phyloP scores from a whole-genome alignment of 352 stramenopile species.

The Blastocystis sp. region DNA sequence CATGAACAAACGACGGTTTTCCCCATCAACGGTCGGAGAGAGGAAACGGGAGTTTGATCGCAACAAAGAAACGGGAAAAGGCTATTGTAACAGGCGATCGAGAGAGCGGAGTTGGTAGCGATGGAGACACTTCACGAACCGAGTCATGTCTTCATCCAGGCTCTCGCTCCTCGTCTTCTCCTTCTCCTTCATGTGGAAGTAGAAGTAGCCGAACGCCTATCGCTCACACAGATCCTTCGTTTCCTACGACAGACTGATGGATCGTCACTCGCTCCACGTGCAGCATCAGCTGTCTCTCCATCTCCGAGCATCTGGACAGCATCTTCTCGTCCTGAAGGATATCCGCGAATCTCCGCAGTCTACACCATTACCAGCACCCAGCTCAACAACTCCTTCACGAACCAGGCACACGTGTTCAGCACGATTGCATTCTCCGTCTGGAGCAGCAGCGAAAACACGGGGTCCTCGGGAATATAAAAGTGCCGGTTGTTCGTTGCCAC shows the following conservation, averaged over 20 bases:
- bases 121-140: conserved; percentile 12
- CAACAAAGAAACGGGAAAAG: conserved; percentile 4
- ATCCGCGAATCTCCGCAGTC: not conserved
- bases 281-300: not conserved
- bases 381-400: not conserved
- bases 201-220: conserved; percentile 10
- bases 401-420: not conserved
- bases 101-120: not conserved
- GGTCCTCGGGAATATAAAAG: not conserved
- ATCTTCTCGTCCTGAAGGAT: not conserved
- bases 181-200: conserved; percentile 25
- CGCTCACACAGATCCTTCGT: not conserved
- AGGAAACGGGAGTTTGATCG: not conserved
- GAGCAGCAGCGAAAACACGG: not conserved
- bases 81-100: not conserved
- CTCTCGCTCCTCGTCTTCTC: not conserved
- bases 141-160: not conserved
- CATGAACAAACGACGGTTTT: too few relatives aligned
- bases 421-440: conserved; percentile 1
- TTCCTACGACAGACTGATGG: not conserved
- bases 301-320: not conserved
- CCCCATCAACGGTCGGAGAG: too few relatives aligned
- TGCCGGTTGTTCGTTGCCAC: not conserved
- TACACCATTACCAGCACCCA: not conserved
- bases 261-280: not conserved